These are phyloP conservation scores for Capronia epimyces DNA, from an alignment of 2,329 filamentous ascomycete species.

Conservation along the genomic window DNA sequence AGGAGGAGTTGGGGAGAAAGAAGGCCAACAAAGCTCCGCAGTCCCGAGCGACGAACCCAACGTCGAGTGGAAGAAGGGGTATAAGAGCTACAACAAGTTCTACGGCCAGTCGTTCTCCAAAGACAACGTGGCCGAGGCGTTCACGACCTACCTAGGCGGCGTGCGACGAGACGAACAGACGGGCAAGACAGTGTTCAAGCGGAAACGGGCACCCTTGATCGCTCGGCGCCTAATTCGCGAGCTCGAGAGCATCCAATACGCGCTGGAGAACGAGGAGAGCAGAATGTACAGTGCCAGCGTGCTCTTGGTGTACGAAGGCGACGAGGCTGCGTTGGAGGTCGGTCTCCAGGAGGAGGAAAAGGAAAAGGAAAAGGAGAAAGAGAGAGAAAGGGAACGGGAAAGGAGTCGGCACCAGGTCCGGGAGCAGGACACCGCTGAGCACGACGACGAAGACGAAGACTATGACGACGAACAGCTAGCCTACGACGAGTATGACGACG, in stretches of 20 bases:
- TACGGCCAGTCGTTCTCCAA: constrained; percentile 58
- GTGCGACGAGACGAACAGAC: constrained; percentile 1
- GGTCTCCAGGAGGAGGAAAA: constrained; percentile 37
- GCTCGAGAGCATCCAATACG: constrained; percentile 42
- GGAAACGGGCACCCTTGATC: constrained; percentile 43
- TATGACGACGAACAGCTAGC: constrained; percentile 45
- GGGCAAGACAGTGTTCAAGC: constrained; percentile 22
- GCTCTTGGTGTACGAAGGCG: constrained; percentile 62
- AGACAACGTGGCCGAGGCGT: constrained; percentile 51
- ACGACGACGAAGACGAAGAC: constrained; percentile 44
- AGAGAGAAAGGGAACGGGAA: constrained; percentile 11
- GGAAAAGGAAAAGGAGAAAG: constrained; percentile 22
- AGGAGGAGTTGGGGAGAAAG: background rate
- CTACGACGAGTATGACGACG: constrained; percentile 36
- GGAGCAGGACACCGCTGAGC: constrained; percentile 27
- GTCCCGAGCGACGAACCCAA: constrained; percentile 30
- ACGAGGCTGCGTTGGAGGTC: constrained; percentile 50
- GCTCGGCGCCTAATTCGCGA: constrained; percentile 39
- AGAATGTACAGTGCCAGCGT: constrained; percentile 64
- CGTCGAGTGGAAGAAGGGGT: constrained; percentile 41
- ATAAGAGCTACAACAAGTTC: constrained; percentile 59
- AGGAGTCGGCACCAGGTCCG: too few relatives aligned
- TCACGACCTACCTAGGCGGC: constrained; percentile 51
- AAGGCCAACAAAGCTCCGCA: background rate
- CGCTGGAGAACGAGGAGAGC: constrained; percentile 54